Base-by-base conservation (phyloP, 768 basidiomycete genomes). In the Leccinellum rugosiceps region DNA sequence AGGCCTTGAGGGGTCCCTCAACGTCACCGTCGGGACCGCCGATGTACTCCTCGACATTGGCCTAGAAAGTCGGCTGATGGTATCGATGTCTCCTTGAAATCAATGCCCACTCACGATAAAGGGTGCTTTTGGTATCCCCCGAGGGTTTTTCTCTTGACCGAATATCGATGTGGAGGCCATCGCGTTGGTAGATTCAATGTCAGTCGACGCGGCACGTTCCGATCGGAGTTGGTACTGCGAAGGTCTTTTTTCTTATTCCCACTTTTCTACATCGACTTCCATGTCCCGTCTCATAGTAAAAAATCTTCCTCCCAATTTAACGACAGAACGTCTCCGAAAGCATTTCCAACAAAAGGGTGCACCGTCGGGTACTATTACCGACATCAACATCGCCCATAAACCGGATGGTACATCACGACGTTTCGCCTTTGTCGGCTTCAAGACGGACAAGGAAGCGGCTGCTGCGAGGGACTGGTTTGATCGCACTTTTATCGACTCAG, bases 381-480 rank as follows among this genome's bases (percentile, higher is more conserved):
- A 98, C 74, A 78, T 87, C 50, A 91, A 91, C 69, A 80, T 98
- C 51, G 84, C 92, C 4, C 78, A 78, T 26, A 90, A 91, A 71
- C 75, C 73, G 0, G 86, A 92, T 68, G 94, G 93, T 1, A 87
- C 86, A 0, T 87, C 89, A 1, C 79, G 97, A 8, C 80, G 91
- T 32, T 95, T 99, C 69, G 97, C 90, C 0, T 99, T 98, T 66
- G 79, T 96, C 9, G 97, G 97, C 0, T 98, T 86, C 78, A 93
- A 90, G 74, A 82, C 86, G 0, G 79, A 87, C 30, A 76, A 81
- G 28, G 90, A 97, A 57, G 96, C 96, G 0, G 56, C 73, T 6
- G 77, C 78, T 5, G 94, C 91, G 0, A 83, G 82, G 68, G 82
- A 86, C 34, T 98, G 90, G 88, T 95, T 90, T 63, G 84, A 95